These are phyloP conservation scores for Abortiporus biennis DNA, from an alignment of 1,284 basidiomycete species.

Conservation along the genomic window DNA sequence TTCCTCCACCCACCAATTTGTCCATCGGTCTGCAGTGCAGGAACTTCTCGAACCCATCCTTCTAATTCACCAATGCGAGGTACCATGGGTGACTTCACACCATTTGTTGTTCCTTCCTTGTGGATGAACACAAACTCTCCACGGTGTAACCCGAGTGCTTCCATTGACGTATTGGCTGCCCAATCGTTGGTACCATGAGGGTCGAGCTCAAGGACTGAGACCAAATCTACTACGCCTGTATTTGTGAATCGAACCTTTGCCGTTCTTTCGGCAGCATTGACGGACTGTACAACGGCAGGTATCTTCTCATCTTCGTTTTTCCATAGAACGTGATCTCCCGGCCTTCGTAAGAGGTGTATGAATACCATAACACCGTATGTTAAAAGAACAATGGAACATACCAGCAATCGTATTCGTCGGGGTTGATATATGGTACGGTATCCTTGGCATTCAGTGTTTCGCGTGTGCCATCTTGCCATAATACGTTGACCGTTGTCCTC, in stretches of 20 bases:
- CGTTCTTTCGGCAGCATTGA: constrained; percentile 68
- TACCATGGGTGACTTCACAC: constrained; percentile 56
- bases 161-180: constrained; percentile 35
- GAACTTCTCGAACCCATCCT: constrained; percentile 63
- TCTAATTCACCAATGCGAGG: constrained; percentile 79
- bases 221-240: constrained; percentile 53
- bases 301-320: constrained; percentile 64
- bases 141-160: constrained; percentile 73
- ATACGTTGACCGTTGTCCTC: constrained; percentile 59
- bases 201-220: constrained; percentile 85
- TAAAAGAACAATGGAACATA: too few species aligned
- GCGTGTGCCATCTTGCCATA: constrained; percentile 84
- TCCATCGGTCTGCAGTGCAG: constrained; percentile 39
- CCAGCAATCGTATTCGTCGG: constrained; percentile 86
- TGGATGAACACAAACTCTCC: constrained; percentile 85
- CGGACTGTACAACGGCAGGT: constrained; percentile 75
- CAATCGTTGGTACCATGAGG: constrained; percentile 64
- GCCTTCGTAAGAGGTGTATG: constrained; percentile 46
- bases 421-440: constrained; percentile 78
- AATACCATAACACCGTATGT: constrained; percentile 6
- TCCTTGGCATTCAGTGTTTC: constrained; percentile 56
- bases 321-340: constrained; percentile 89
- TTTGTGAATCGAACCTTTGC: constrained; percentile 57
- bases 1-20: constrained; percentile 61
- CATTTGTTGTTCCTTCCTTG: constrained; percentile 57